These are phyloP conservation scores for Aspergillus proliferans DNA, from an alignment of 2,329 filamentous ascomycete genomes.

Conservation along the genomic window DNA sequence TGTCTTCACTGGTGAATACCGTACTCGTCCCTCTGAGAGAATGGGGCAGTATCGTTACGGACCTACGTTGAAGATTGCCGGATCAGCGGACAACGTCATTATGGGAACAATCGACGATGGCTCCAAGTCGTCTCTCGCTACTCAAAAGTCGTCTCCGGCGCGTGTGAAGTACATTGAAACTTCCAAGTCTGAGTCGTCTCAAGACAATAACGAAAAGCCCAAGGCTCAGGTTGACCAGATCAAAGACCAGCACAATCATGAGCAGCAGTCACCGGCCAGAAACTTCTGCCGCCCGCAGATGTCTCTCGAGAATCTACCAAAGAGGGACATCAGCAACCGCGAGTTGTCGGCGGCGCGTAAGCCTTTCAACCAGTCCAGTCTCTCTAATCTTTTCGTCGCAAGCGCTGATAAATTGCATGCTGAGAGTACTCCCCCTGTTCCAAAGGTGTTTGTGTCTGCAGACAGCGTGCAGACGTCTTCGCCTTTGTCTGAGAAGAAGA, in stretches of 20 bases:
- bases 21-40: constrained; percentile 4
- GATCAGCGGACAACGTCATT: constrained; percentile 21
- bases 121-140: background rate
- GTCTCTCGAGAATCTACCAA: constrained; percentile 6
- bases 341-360: constrained; percentile 10
- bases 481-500: background rate
- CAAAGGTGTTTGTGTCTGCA: background rate
- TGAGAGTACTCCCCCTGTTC: constrained; percentile 1
- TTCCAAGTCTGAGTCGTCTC: background rate
- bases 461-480: background rate
- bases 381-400: constrained; percentile 3
- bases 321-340: constrained; percentile 7
- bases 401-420: background rate
- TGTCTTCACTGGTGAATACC: constrained; percentile 20
- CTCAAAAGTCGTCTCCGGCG: background rate
- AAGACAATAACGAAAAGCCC: background rate
- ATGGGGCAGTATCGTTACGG: constrained; percentile 9
- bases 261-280: background rate
- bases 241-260: constrained; percentile 1
- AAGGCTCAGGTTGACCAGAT: background rate
- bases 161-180: background rate
- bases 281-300: constrained; percentile 8
- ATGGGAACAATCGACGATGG: constrained; percentile 13
- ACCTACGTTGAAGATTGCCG: constrained; percentile 21
- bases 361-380: constrained; percentile 3